Conservation (phyloP, 805 yeast genomes). For the Priceomyces medius region DNA sequence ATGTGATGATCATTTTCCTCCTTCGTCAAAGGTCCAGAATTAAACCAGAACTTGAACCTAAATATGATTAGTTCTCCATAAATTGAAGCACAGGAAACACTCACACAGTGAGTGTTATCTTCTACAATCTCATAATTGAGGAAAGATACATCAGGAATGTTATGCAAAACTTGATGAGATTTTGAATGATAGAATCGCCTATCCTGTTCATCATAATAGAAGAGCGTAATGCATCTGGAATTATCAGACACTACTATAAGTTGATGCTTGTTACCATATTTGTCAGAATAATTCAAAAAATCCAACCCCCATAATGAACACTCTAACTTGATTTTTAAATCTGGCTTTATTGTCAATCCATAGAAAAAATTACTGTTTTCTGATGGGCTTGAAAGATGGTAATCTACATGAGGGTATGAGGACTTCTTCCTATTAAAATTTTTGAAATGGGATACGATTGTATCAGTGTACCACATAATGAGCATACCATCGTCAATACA, state of each 20-base stretch:
- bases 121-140: slow-evolving; percentile 15
- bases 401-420: slow-evolving; percentile 9
- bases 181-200: slow-evolving; percentile 28
- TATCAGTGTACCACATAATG: slow-evolving; percentile 34
- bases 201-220: slow-evolving; percentile 30
- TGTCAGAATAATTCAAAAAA: slow-evolving; percentile 22
- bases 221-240: slow-evolving; percentile 43
- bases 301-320: slow-evolving; percentile 67
- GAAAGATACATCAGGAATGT: slow-evolving; percentile 54
- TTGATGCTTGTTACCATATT: slow-evolving; percentile 20
- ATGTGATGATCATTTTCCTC: slow-evolving; percentile 12
- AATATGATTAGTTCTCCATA: slow-evolving; percentile 46
- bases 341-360: slow-evolving; percentile 23
- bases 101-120: slow-evolving; percentile 23
- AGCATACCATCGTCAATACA: slow-evolving; percentile 57
- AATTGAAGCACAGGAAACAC: slow-evolving; percentile 43
- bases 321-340: slow-evolving; percentile 29
- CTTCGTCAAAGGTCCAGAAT: slow-evolving; percentile 25
- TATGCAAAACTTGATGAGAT: slow-evolving; percentile 48
- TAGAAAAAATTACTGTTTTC: slow-evolving; percentile 12
- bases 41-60: slow-evolving; percentile 27
- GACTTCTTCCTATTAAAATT: slow-evolving; percentile 7
- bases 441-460: slow-evolving; percentile 19
- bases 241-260: slow-evolving; percentile 56
- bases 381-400: slow-evolving; percentile 5